Percentiles rank a stretch among this genome's conserved stretches.
Conservation (phyloP, 305 asterid genomes). For the Stenogyne calaminthoides region DNA sequence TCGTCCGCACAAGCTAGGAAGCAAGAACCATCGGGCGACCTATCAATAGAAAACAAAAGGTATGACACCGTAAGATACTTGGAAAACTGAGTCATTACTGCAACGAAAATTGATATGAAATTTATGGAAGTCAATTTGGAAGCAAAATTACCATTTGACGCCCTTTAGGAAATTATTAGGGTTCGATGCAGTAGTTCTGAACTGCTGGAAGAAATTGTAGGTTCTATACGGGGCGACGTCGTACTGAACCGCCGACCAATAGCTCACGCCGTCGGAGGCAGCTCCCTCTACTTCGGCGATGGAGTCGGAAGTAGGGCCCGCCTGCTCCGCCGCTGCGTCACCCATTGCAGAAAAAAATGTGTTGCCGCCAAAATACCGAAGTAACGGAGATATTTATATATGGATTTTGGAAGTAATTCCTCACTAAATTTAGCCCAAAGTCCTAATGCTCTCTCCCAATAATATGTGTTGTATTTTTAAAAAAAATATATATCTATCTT, state of each 20-base stretch:
- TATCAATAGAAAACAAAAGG: constrained; percentile 22
- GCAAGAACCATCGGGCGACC: constrained; percentile 98
- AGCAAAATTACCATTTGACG: constrained; percentile 68
- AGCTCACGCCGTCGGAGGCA: constrained; percentile 34
- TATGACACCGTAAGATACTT: background rate
- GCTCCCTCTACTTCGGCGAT: constrained; percentile 34
- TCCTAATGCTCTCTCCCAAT: too few relatives aligned
- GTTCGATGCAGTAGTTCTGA: constrained; percentile 58
- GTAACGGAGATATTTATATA: too few relatives aligned
- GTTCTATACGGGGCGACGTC: constrained; percentile 73
- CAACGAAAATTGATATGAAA: background rate
- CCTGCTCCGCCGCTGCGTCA: constrained; percentile 50
- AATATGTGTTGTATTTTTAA: too few relatives aligned
- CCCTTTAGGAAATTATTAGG: constrained; percentile 93
- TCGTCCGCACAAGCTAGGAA: constrained; percentile 84
- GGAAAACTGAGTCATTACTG: background rate
- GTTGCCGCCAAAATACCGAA: constrained; percentile 33
- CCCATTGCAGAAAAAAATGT: constrained; percentile 34
- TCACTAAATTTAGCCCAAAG: too few relatives aligned
- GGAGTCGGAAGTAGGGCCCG: constrained; percentile 27
- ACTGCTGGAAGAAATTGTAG: constrained; percentile 81
- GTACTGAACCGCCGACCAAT: constrained; percentile 62
- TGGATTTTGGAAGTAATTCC: background rate
- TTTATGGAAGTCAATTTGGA: background rate
- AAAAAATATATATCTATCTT: too few relatives aligned